Percentiles rank a stretch among this genome's conserved stretches.
These are phyloP conservation scores for Ustilago nuda DNA, from an alignment of 1,284 basidiomycete species.

Conservation along the genomic window DNA sequence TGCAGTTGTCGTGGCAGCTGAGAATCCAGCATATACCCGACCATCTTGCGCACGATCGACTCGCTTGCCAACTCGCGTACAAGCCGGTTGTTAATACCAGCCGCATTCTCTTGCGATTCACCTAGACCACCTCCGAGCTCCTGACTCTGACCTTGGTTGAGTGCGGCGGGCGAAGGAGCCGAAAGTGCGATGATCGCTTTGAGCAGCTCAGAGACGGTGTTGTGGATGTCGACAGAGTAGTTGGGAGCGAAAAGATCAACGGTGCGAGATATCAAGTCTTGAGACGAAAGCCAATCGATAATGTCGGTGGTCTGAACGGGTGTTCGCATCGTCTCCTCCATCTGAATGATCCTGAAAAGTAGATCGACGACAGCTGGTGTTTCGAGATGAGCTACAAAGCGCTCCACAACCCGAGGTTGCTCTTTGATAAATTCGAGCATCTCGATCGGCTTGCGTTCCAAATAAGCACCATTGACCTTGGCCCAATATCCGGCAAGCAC, in stretches of 20 bases:
- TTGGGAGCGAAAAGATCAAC: constrained; percentile 85
- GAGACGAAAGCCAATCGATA: constrained; percentile 87
- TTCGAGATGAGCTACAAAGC: constrained; percentile 86
- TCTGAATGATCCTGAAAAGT: constrained; percentile 88
- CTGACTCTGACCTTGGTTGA: constrained; percentile 68
- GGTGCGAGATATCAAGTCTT: constrained; percentile 84
- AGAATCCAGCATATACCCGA: constrained; percentile 83
- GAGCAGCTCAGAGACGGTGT: constrained; percentile 88
- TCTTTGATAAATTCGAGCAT: constrained; percentile 91
- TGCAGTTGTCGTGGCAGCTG: constrained; percentile 46
- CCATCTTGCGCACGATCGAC: constrained; percentile 79
- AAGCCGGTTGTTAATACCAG: constrained; percentile 77
- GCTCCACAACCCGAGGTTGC: constrained; percentile 83
- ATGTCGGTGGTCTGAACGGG: constrained; percentile 76
- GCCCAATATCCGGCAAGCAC: constrained; percentile 74
- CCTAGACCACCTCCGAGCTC: constrained; percentile 50
- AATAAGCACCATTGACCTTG: constrained; percentile 87
- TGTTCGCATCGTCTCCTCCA: constrained; percentile 83
- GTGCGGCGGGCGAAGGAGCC: constrained; percentile 81
- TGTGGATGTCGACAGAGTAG: constrained; percentile 82
- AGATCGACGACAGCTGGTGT: constrained; percentile 92
- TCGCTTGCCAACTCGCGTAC: constrained; percentile 87
- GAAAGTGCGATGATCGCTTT: constrained; percentile 96
- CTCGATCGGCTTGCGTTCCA: constrained; percentile 90
- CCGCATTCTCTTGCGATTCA: constrained; percentile 46